Conservation (phyloP, 2,329 filamentous ascomycete species). For the Fusarium fracticaudum region DNA sequence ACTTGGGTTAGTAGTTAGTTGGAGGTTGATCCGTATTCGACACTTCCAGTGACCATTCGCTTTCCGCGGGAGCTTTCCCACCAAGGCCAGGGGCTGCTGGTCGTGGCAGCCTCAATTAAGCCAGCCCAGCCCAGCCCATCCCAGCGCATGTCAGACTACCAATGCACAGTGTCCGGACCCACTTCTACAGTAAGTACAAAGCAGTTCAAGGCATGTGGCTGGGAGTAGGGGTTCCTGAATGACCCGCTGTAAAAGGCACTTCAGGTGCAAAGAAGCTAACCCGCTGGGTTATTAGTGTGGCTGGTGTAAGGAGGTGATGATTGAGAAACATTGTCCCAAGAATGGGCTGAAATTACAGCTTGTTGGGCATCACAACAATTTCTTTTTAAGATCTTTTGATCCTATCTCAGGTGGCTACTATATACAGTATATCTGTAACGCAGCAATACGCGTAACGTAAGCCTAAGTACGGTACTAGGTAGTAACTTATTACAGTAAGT, state of each 20-base stretch:
- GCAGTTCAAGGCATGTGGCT: constrained; percentile 32
- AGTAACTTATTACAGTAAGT: background rate
- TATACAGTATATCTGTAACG: background rate
- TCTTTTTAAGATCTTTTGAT: background rate
- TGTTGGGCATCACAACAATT: background rate
- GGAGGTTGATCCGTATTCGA: constrained; percentile 24
- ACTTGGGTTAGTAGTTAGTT: background rate
- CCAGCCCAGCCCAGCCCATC: constrained; percentile 3
- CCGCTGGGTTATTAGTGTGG: constrained; percentile 26
- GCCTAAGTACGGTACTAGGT: background rate
- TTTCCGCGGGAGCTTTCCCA: constrained; percentile 34
- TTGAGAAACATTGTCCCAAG: background rate
- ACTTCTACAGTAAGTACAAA: background rate
- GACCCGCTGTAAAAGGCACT: constrained; percentile 30
- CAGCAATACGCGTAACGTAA: background rate
- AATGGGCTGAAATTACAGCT: constrained; percentile 10
- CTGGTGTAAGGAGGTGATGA: constrained; percentile 24
- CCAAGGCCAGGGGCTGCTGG: constrained; percentile 34
- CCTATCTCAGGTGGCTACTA: background rate
- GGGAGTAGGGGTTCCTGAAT: constrained; percentile 33
- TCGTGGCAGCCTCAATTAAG: constrained; percentile 37
- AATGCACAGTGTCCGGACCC: constrained; percentile 34
- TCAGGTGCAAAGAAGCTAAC: constrained; percentile 5
- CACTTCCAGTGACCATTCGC: constrained; percentile 20
- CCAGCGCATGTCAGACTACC: constrained; percentile 32